phyloP scores from a whole-genome alignment of 2,329 filamentous ascomycete species.

The Aspergillus sp. region DNA sequence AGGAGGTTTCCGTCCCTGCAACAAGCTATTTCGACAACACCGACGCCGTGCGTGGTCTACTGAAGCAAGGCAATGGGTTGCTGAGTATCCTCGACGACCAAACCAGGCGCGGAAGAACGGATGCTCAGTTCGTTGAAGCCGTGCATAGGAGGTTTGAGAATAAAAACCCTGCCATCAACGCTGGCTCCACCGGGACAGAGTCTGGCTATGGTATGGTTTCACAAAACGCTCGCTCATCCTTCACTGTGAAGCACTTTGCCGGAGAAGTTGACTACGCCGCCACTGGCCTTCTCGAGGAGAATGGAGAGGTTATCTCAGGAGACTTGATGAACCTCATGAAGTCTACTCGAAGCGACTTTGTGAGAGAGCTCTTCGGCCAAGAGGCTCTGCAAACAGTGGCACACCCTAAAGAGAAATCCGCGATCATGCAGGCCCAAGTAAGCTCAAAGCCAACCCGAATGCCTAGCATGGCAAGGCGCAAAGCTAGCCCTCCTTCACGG shows the following conservation, averaged over 20 bases:
- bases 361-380: constrained; percentile 90
- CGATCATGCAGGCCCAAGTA: constrained; percentile 93
- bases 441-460: constrained; percentile 92
- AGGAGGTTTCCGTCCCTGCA: constrained; percentile 84
- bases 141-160: constrained; percentile 89
- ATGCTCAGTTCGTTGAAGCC: constrained; percentile 87
- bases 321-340: constrained; percentile 94
- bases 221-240: constrained; percentile 74
- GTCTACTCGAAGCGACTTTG: constrained; percentile 82
- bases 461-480: constrained; percentile 86
- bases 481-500: constrained; percentile 57
- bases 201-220: constrained; percentile 89
- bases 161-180: constrained; percentile 86
- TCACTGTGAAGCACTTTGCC: constrained; percentile 92
- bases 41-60: constrained; percentile 84
- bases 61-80: constrained; percentile 90
- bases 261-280: constrained; percentile 94
- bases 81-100: constrained; percentile 96
- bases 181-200: constrained; percentile 69
- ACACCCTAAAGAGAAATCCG: constrained; percentile 86
- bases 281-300: constrained; percentile 86
- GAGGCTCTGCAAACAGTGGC: constrained; percentile 87
- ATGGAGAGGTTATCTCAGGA: constrained; percentile 91
- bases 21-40: constrained; percentile 99
- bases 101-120: constrained; percentile 81